Evolutionary conservation across 495 filamentous ascomycete genomes (phyloP).

Genomic region (Aspergillus leporis): DNA sequence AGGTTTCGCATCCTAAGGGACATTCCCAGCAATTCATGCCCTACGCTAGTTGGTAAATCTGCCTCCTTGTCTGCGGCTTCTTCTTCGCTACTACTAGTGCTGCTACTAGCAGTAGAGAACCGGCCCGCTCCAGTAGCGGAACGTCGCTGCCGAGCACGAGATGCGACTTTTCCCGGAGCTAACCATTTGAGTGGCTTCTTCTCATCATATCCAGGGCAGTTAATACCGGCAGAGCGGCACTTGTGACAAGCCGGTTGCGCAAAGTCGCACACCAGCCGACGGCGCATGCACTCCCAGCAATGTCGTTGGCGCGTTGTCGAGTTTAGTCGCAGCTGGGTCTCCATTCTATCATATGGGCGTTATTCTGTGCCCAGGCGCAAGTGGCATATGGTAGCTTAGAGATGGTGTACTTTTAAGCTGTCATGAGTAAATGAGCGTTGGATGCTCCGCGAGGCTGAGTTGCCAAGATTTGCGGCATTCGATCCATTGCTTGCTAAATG

Average conservation of each 20-base stretch:
- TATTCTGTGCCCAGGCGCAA: neutral
- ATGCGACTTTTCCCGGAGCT: conserved; percentile 26
- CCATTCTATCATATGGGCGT: neutral
- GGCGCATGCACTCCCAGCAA: conserved; percentile 42
- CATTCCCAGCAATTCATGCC: too few species aligned
- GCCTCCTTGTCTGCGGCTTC: too few species aligned
- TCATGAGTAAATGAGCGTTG: too few species aligned
- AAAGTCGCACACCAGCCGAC: conserved; percentile 36
- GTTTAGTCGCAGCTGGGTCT: neutral
- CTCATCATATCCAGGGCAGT: conserved; percentile 27
- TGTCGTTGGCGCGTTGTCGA: conserved; percentile 17
- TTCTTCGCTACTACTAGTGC: too few species aligned
- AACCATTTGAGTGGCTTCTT: conserved; percentile 27
- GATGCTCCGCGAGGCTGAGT: too few species aligned
- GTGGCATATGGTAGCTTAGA: neutral
- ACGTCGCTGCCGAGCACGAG: conserved; percentile 11
- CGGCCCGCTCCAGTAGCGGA: too few species aligned
- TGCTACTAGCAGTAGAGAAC: too few species aligned
- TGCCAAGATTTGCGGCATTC: too few species aligned
- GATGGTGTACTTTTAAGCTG: too few species aligned
- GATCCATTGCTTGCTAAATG: too few species aligned
- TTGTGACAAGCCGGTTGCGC: conserved; percentile 23
- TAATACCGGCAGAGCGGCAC: conserved; percentile 20
- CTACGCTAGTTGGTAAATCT: too few species aligned
- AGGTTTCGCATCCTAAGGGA: too few species aligned